Percentiles rank a stretch among this genome's conserved stretches.
Conservation (phyloP, 1,284 basidiomycete species). For the Cryptococcus sp. region DNA sequence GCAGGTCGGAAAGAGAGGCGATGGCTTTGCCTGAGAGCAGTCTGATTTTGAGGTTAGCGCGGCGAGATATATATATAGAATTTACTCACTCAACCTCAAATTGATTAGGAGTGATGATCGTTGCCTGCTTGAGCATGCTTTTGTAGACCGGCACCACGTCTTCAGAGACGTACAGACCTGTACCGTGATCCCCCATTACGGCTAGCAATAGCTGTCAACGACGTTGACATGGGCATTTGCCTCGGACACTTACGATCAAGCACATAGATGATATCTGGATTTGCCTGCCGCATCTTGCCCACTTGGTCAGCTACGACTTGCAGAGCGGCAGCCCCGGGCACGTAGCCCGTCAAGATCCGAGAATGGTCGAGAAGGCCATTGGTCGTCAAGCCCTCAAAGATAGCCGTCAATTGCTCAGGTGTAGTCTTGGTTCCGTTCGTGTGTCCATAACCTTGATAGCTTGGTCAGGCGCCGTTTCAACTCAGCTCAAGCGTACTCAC, state of each 20-base stretch:
- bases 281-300: conserved; percentile 41
- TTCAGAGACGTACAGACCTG: conserved; percentile 76
- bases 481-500: conserved; percentile 53
- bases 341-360: conserved; percentile 81
- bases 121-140: conserved; percentile 71
- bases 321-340: conserved; percentile 81
- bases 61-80: neutral
- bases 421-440: conserved; percentile 72
- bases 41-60: conserved; percentile 52
- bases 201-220: conserved; percentile 53
- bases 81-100: conserved; percentile 88
- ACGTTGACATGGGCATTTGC: neutral
- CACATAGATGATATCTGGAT: conserved; percentile 73
- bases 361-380: conserved; percentile 67
- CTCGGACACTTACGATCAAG: conserved; percentile 72
- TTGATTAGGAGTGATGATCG: conserved; percentile 96
- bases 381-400: conserved; percentile 67
- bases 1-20: conserved; percentile 65
- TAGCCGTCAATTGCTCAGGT: conserved; percentile 65
- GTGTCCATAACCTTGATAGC: conserved; percentile 68
- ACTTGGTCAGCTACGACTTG: conserved; percentile 67
- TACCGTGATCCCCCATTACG: conserved; percentile 86
- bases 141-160: conserved; percentile 89
- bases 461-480: neutral
- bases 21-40: conserved; percentile 72